Evolutionary conservation across 495 filamentous ascomycete species (phyloP), one percentile per base, ranked within the genome.

Genomic region (Daldinia decipiens): DNA sequence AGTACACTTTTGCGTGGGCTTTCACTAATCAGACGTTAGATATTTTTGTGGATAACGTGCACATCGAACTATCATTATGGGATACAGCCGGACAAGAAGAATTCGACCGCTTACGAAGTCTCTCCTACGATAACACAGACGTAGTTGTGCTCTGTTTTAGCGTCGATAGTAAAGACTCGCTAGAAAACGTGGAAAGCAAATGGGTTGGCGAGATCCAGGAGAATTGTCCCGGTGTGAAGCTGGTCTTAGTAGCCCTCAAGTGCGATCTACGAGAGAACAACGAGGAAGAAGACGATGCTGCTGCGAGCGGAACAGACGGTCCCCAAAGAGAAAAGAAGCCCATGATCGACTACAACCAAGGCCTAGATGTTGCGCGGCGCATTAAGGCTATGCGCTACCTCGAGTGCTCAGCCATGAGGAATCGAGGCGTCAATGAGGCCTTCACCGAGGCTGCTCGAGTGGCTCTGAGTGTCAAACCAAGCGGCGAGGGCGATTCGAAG

Each of bases 81-180:
- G 95, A 99, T 82, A 99, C 95, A 0, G 95, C 95, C 31, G 95
- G 95, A 15, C 95, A 99, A 83, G 95, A 99, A 84, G 95, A 99
- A 88, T 99, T 98, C 82, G 95, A 99, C 82, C 92, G 95, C 19
- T 84, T 99, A 78, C 91, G 95, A 72, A 94, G 92, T 66, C 88
- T 99, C 15, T 97, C 93, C 63, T 99, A 99, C 83, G 96, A 83
- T 79, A 79, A 99, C 74, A 99, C 95, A 32, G 95, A 99, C 76
- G 89, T 95, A 17, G 95, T 99, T 60, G 97, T 99, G 91, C 92
- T 99, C 56, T 99, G 95, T 83, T 99, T 97, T 81, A 93, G 91
- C 77, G 94, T 98, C 76, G 95, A 98, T 79, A 95, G 91, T 77
- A 93, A 89, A 52, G 94, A 98, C 77, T 98, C 95, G 27, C 89